Evolutionary conservation across 1,284 basidiomycete species (phyloP).

Genomic region (Pulveroboletus sp.): DNA sequence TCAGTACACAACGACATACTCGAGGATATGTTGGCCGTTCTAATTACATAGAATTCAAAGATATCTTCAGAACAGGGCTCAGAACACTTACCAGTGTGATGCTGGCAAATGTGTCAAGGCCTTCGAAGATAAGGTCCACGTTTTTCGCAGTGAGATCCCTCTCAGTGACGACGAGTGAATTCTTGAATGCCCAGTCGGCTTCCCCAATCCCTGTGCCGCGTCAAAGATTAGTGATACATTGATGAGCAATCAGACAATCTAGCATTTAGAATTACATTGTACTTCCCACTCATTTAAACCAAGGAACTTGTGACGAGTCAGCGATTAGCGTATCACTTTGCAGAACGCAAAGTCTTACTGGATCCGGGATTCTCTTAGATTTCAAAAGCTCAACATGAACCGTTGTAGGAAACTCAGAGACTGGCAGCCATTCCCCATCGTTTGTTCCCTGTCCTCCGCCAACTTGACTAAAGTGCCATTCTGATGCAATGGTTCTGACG

Average conservation of each 20-base stretch:
- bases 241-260: not conserved
- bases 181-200: conserved; percentile 82
- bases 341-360: conserved; percentile 48
- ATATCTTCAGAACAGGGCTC: not conserved
- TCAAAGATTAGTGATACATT: too few species aligned
- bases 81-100: conserved; percentile 58
- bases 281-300: conserved; percentile 85
- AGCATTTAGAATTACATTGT: conserved; percentile 59
- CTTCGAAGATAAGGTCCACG: conserved; percentile 81
- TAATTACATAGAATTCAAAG: conserved; percentile 32
- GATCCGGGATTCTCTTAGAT: conserved; percentile 74
- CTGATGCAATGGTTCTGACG: conserved; percentile 35
- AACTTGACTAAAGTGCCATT: conserved; percentile 70
- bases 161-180: conserved; percentile 56
- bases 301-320: conserved; percentile 50
- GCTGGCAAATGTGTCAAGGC: conserved; percentile 82
- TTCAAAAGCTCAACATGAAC: conserved; percentile 84
- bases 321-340: conserved; percentile 2
- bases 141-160: conserved; percentile 49
- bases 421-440: conserved; percentile 65
- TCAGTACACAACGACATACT: conserved; percentile 42
- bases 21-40: conserved; percentile 69
- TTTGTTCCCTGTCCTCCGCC: conserved; percentile 60
- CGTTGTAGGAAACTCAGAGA: conserved; percentile 72
- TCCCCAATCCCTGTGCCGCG: conserved; percentile 77